Evolutionary conservation across 2,329 filamentous ascomycete species (phyloP), one percentile per base, ranked within the genome.

Genomic region (Dichotomopilus funicola): DNA sequence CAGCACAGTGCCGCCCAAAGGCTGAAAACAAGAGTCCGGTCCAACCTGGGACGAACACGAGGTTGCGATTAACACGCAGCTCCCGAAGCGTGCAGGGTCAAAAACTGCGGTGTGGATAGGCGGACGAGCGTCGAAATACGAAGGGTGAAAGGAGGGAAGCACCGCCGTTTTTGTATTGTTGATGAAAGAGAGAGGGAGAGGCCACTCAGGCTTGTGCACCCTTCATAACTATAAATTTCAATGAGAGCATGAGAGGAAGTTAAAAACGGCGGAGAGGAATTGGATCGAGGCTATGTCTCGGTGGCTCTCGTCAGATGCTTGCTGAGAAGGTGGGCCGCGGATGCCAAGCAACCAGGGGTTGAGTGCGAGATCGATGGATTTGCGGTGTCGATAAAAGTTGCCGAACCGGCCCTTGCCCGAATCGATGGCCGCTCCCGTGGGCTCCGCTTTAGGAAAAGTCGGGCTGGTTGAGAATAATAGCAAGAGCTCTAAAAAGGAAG

Each of bases 371-470:
- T 54, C 38, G 54, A 51, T 53, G 55, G 57, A 55, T 58, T 59
- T 61, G 57, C 57, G 59, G 59, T 61, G 59, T 59, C 57, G 59
- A 60, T 49, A 42, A 6, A 6, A 13, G 12, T 42, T n/a, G 40
- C 7, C 40, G 11, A 13, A 42, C 11, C 8, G 37, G 13, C 11
- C 40, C 12, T 13, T 42, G 40, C 13, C 11, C 40, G 40, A 6
- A 45, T 46, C 48, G 41, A 49, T 45, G 37, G 40, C 44, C 54
- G 49, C 51, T 55, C 43, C 51, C 45, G 37, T 51, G 45, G 53
- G 41, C 52, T 51, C 49, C 55, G 52, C 45, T 50, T 54, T 45
- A 36, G n/a, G 12, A 12, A 49, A 34, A 34, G 27, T 4, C 41
- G 11, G 40, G 27, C 42, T 37, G 37, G 13, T 1, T 8, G 13